These are phyloP conservation scores for Fusarium begoniae DNA, from an alignment of 2,329 filamentous ascomycete genomes.

Conservation along the genomic window DNA sequence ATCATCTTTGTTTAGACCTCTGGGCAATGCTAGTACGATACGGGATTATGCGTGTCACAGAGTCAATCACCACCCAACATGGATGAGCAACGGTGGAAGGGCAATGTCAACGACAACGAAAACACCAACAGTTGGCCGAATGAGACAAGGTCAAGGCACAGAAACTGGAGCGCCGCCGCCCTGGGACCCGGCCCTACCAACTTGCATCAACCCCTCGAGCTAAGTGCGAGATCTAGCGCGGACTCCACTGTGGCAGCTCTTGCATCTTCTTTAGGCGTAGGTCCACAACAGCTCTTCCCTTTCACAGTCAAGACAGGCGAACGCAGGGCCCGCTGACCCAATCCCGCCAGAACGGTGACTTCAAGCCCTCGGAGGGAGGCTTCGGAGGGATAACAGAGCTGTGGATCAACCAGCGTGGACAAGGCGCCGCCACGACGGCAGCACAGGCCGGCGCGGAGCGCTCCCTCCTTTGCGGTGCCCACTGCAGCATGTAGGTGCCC, in stretches of 20 bases:
- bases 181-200: slow-evolving; percentile 37
- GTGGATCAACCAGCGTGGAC: slow-evolving; percentile 33
- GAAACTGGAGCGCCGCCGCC: slow-evolving; percentile 25
- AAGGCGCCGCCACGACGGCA: slow-evolving; percentile 44
- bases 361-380: slow-evolving; percentile 34
- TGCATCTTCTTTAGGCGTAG: slow-evolving; percentile 28
- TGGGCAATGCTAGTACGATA: slow-evolving; percentile 1
- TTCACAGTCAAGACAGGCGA: slow-evolving; percentile 25
- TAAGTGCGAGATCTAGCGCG: slow-evolving; percentile 32
- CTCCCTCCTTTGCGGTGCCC: slow-evolving; percentile 16
- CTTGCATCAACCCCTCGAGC: slow-evolving; percentile 41
- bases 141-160: slow-evolving; percentile 8
- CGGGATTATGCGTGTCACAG: slow-evolving; percentile 2
- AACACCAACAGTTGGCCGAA: slow-evolving; percentile 23
- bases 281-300: slow-evolving; percentile 28
- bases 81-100: slow-evolving; percentile 18
- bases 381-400: slow-evolving; percentile 36
- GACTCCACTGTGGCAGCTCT: slow-evolving; percentile 31
- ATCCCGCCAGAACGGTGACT: slow-evolving; percentile 34
- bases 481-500: neutral
- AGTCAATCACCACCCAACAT: slow-evolving; percentile 14
- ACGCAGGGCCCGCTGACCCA: slow-evolving; percentile 19
- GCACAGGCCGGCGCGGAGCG: slow-evolving; percentile 39
- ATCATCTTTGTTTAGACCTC: neutral
- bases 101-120: slow-evolving; percentile 15